Evolutionary conservation across 169 alveolate species (phyloP).

Genomic region (Plasmodium gallinaceum): DNA sequence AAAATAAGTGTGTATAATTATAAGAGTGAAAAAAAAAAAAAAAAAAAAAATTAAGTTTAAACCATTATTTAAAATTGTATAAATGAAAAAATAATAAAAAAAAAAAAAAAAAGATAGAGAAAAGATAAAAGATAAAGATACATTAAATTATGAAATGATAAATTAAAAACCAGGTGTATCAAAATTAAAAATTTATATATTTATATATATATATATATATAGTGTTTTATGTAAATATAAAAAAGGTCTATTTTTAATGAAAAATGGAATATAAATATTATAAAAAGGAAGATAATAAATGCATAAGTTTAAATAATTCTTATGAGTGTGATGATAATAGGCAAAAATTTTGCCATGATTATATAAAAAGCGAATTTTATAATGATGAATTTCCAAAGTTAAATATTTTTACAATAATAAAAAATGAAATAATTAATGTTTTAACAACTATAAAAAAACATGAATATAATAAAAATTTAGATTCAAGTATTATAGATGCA

Average conservation of each 20-base stretch:
- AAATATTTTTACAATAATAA: constrained; percentile 70
- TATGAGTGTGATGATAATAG: constrained; percentile 10
- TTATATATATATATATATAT: constrained; percentile 2
- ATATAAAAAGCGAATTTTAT: background rate
- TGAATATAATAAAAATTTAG: constrained; percentile 71
- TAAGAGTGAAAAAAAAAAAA: too few relatives aligned
- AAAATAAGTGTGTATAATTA: too few relatives aligned
- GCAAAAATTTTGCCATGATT: background rate
- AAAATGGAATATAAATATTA: constrained; percentile 61
- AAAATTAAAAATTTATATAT: background rate
- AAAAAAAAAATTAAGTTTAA: too few relatives aligned
- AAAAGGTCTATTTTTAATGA: background rate
- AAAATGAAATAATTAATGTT: constrained; percentile 77
- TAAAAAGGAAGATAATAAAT: constrained; percentile 28
- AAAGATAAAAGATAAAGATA: too few relatives aligned
- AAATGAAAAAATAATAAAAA: too few relatives aligned
- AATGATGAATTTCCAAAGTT: constrained; percentile 45
- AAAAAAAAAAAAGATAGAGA: too few relatives aligned
- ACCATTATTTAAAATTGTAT: too few relatives aligned
- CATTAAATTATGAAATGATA: too few relatives aligned
- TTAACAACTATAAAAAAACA: constrained; percentile 67
- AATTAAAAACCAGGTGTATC: too few relatives aligned
- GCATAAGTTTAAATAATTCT: constrained; percentile 1
- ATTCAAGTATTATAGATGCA: constrained; percentile 74
- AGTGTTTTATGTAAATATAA: constrained; percentile 6